These are phyloP conservation scores for Pholiota microspora DNA, from an alignment of 768 basidiomycete species.

Conservation along the genomic window DNA sequence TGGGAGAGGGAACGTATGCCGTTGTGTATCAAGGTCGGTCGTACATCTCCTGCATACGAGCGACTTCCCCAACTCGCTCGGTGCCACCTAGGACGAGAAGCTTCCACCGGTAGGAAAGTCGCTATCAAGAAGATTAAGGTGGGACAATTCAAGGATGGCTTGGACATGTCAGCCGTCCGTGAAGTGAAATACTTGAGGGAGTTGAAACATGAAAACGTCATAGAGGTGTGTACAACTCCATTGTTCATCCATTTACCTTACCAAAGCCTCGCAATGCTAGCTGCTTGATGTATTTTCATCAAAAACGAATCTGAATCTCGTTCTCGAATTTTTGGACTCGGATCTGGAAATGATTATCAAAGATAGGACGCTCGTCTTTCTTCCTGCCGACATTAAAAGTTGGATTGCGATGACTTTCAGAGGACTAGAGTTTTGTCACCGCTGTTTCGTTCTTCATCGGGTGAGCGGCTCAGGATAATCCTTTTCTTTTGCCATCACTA, in stretches of 20 bases:
- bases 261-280: slow-evolving; percentile 35
- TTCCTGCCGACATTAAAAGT: slow-evolving; percentile 94
- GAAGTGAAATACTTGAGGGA: slow-evolving; percentile 98
- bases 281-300: slow-evolving; percentile 96
- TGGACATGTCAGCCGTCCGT: slow-evolving; percentile 98
- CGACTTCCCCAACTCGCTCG: slow-evolving; percentile 7
- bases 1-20: slow-evolving; percentile 93
- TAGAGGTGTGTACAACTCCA: slow-evolving; percentile 57
- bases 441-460: slow-evolving; percentile 91
- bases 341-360: slow-evolving; percentile 98
- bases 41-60: neutral
- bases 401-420: slow-evolving; percentile 99
- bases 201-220: slow-evolving; percentile 90
- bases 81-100: slow-evolving; percentile 60
- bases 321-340: slow-evolving; percentile 93
- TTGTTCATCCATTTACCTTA: neutral
- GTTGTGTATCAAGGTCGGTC: slow-evolving; percentile 86
- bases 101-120: slow-evolving; percentile 74
- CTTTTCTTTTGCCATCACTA: neutral
- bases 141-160: slow-evolving; percentile 94
- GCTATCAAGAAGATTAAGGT: slow-evolving; percentile 99
- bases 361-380: slow-evolving; percentile 87
- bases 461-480: slow-evolving; percentile 40
- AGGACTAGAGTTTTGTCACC: slow-evolving; percentile 97
- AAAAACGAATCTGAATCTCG: slow-evolving; percentile 95